Conservation (phyloP, 2,329 filamentous ascomycete species). For the Nigrospora osmanthi region DNA sequence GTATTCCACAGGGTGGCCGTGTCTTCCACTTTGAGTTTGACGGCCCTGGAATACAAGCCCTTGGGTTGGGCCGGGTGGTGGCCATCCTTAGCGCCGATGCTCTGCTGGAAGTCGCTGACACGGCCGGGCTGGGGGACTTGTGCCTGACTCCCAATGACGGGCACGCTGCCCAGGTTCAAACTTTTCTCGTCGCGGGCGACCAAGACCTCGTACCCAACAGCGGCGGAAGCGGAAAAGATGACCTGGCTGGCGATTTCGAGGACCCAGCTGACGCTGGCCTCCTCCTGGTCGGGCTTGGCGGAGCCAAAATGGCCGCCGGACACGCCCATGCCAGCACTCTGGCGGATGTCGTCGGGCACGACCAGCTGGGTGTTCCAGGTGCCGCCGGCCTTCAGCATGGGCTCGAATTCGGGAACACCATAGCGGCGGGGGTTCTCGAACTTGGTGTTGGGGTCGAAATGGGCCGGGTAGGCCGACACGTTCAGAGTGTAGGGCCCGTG, state of each 20-base stretch:
- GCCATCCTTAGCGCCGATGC: conserved; percentile 45
- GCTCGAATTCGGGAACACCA: conserved; percentile 85
- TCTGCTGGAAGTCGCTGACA: conserved; percentile 69
- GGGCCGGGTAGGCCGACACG: conserved; percentile 75
- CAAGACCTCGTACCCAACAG: conserved; percentile 80
- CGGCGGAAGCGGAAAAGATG: conserved; percentile 83
- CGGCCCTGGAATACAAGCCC: conserved; percentile 77
- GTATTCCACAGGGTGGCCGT: conserved; percentile 88
- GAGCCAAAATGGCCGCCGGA: conserved; percentile 38
- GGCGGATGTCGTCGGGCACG: conserved; percentile 71
- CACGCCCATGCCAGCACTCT: conserved; percentile 44
- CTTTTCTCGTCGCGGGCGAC: conserved; percentile 82
- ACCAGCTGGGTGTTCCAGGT: conserved; percentile 74
- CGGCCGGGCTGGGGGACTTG: conserved; percentile 58
- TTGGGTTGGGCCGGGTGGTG: conserved; percentile 56
- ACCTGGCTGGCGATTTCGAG: conserved; percentile 90
- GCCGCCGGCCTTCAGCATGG: conserved; percentile 90
- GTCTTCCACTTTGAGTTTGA: conserved; percentile 76
- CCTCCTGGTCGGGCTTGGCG: conserved; percentile 34
- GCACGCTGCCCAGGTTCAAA: conserved; percentile 52
- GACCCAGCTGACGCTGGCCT: conserved; percentile 59
- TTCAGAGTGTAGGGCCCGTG: conserved; percentile 92
- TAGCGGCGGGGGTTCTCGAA: conserved; percentile 61
- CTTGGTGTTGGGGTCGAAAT: conserved; percentile 76
- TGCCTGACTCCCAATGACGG: conserved; percentile 35